Evolutionary conservation across 2,329 filamentous ascomycete species (phyloP).

Genomic region (Aspergillus floridensis): DNA sequence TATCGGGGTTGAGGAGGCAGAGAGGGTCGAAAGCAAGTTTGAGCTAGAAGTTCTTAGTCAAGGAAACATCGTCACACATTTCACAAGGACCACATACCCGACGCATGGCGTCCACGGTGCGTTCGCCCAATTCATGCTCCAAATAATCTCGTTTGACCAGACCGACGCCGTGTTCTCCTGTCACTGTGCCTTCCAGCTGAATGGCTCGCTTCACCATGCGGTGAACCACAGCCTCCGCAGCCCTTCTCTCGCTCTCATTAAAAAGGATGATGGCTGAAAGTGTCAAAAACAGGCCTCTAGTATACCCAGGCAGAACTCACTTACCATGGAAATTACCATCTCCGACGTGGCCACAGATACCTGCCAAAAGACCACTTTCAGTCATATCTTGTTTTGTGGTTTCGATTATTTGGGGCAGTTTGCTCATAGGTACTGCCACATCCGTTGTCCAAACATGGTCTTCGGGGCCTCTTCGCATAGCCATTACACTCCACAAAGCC

Average conservation of each 20-base stretch:
- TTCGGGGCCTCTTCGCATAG: conserved; percentile 57
- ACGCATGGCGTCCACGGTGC: conserved; percentile 64
- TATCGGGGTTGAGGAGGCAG: conserved; percentile 64
- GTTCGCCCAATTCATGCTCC: conserved; percentile 59
- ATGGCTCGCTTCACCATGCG: conserved; percentile 68
- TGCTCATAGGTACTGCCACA: conserved; percentile 72
- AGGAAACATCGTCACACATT: neutral
- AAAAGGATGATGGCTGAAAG: conserved; percentile 59
- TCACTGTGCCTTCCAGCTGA: conserved; percentile 69
- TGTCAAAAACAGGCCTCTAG: neutral
- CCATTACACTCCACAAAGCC: conserved; percentile 70
- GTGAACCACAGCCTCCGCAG: conserved; percentile 61
- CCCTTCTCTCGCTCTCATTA: conserved; percentile 55
- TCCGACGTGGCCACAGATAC: conserved; percentile 71
- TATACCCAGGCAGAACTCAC: conserved; percentile 15
- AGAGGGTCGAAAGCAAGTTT: conserved; percentile 66
- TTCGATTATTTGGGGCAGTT: conserved; percentile 69
- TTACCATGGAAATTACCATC: conserved; percentile 72
- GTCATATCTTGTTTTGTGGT: conserved; percentile 65
- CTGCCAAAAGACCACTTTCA: conserved; percentile 60
- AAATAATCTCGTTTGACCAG: conserved; percentile 67
- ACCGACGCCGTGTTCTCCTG: conserved; percentile 70
- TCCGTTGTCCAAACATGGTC: conserved; percentile 76
- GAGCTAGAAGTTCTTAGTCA: conserved; percentile 41
- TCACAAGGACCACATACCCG: conserved; percentile 46